phyloP scores from a whole-genome alignment of 2,329 filamentous ascomycete species.

The Aspergillus puulaauensis region DNA sequence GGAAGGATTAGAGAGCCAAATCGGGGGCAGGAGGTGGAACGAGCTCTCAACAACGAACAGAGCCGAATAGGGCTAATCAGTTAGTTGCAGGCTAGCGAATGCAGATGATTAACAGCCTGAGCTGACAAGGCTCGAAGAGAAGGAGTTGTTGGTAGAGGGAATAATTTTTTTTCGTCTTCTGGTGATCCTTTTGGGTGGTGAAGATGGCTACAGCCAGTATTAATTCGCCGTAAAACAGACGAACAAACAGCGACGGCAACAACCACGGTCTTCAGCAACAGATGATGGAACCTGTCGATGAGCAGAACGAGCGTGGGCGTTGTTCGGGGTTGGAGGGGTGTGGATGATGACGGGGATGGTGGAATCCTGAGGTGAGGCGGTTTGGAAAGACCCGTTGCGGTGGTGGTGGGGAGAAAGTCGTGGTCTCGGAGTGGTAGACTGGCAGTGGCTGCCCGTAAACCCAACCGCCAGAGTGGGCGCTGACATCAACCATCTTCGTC shows the following conservation, averaged over 20 bases:
- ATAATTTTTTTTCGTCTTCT: constrained; percentile 13
- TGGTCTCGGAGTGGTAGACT: neutral
- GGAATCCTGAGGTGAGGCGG: constrained; percentile 18
- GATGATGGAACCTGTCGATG: constrained; percentile 11
- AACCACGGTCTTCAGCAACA: constrained; percentile 15
- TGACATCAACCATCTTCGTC: constrained; percentile 8
- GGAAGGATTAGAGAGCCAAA: constrained; percentile 11
- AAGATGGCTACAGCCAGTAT: constrained; percentile 6
- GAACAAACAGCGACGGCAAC: constrained; percentile 14
- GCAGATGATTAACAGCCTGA: constrained; percentile 26
- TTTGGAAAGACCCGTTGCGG: constrained; percentile 19
- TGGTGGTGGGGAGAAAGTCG: constrained; percentile 16
- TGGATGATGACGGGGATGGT: constrained; percentile 9
- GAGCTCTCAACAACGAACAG: constrained; percentile 22
- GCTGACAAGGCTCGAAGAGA: constrained; percentile 15
- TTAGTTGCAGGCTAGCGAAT: constrained; percentile 21
- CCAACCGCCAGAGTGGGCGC: constrained; percentile 11
- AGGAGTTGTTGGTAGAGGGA: constrained; percentile 8
- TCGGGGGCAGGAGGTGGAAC: constrained; percentile 11
- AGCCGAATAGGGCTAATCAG: constrained; percentile 15
- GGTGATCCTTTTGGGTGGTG: constrained; percentile 11
- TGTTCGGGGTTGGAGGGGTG: constrained; percentile 9
- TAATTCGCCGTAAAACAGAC: constrained; percentile 10
- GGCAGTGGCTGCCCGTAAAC: constrained; percentile 20
- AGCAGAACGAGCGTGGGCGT: constrained; percentile 14